These are phyloP conservation scores for Glonium stellatum DNA, from an alignment of 495 filamentous ascomycete genomes.

Conservation along the genomic window DNA sequence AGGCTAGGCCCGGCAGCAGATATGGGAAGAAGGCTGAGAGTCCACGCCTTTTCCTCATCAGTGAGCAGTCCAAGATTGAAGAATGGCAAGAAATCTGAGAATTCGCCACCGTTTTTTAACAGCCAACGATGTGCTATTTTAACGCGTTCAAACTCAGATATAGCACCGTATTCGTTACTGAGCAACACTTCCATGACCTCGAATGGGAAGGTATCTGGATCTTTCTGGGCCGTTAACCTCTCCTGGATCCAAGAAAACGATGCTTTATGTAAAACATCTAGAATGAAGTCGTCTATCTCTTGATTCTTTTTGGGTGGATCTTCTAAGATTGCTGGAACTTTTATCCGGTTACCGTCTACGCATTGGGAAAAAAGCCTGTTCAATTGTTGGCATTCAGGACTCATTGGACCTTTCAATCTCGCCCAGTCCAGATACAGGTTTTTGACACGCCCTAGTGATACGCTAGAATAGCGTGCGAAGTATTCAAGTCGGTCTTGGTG, in stretches of 20 bases:
- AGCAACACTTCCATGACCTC: constrained; percentile 41
- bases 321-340: constrained; percentile 40
- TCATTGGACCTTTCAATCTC: constrained; percentile 40
- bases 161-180: constrained; percentile 37
- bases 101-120: constrained; percentile 26
- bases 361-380: constrained; percentile 49
- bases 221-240: background rate
- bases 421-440: constrained; percentile 49
- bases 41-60: constrained; percentile 41
- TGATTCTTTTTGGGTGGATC: constrained; percentile 33
- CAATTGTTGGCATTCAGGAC: constrained; percentile 44
- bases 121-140: constrained; percentile 43
- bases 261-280: constrained; percentile 42
- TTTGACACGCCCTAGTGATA: constrained; percentile 46
- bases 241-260: constrained; percentile 21
- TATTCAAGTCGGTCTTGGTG: constrained; percentile 43
- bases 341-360: constrained; percentile 47
- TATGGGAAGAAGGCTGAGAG: constrained; percentile 36
- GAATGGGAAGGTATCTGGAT: constrained; percentile 28
- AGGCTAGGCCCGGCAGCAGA: constrained; percentile 27
- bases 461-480: constrained; percentile 44
- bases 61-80: constrained; percentile 42
- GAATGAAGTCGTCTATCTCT: constrained; percentile 37
- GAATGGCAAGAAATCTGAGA: constrained; percentile 36
- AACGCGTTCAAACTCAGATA: constrained; percentile 46